phyloP scores from a whole-genome alignment of 1,284 basidiomycete species.

The Phylloporus sp. region DNA sequence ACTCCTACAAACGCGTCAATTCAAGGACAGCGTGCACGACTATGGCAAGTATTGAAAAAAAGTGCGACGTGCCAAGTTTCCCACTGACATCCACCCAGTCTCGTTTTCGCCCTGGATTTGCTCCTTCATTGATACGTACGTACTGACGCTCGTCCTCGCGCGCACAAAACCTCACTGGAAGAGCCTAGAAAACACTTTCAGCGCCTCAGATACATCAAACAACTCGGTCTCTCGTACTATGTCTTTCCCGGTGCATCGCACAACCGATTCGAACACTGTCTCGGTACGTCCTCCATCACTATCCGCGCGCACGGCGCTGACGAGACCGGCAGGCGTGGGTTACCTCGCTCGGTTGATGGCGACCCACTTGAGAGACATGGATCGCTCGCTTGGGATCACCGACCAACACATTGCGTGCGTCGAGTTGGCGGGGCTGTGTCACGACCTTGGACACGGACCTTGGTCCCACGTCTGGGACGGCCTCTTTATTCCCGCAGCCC shows the following conservation, averaged over 20 bases:
- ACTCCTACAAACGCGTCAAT: slow-evolving; percentile 26
- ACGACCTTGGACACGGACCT: slow-evolving; percentile 62
- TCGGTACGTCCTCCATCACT: slow-evolving; percentile 48
- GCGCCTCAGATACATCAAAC: slow-evolving; percentile 72
- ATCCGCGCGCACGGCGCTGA: neutral
- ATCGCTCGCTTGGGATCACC: slow-evolving; percentile 66
- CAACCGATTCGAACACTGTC: slow-evolving; percentile 78
- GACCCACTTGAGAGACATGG: slow-evolving; percentile 56
- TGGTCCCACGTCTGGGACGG: slow-evolving; percentile 65
- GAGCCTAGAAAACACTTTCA: slow-evolving; percentile 70
- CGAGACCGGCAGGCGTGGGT: slow-evolving; percentile 59
- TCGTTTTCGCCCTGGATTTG: slow-evolving; percentile 43
- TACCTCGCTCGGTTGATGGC: slow-evolving; percentile 67
- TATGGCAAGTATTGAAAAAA: slow-evolving; percentile 35
- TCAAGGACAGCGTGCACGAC: slow-evolving; percentile 40
- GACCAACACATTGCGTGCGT: slow-evolving; percentile 55
- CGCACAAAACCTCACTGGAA: neutral
- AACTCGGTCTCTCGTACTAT: slow-evolving; percentile 74
- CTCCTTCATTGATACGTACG: slow-evolving; percentile 48
- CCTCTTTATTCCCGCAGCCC: slow-evolving; percentile 51
- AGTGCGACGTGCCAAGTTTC: neutral
- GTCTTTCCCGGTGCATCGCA: slow-evolving; percentile 79
- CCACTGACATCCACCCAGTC: slow-evolving; percentile 28
- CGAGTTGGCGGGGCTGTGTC: slow-evolving; percentile 58
- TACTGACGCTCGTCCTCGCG: neutral